Evolutionary conservation across 2,329 filamentous ascomycete genomes (phyloP).

Genomic region (Penicillium sp.): DNA sequence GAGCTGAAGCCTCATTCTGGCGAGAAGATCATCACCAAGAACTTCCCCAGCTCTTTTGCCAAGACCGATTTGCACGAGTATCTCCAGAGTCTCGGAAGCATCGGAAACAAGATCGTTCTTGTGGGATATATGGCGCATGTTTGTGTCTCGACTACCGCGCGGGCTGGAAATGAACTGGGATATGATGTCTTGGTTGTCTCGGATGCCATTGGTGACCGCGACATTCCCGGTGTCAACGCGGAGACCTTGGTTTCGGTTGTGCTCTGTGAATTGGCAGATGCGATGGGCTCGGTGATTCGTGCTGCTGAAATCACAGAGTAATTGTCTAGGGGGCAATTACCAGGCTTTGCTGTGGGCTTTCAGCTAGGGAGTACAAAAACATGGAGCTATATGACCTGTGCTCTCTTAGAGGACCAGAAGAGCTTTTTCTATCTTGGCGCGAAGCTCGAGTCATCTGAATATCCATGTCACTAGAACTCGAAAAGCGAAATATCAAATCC

Average conservation of each 20-base stretch:
- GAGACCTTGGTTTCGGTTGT: conserved; percentile 55
- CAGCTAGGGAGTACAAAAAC: not conserved
- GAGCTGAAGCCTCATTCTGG: conserved; percentile 57
- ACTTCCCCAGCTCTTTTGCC: not conserved
- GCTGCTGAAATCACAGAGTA: conserved; percentile 1
- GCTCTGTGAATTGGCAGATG: conserved; percentile 63
- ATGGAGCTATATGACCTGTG: not conserved
- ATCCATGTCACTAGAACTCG: not conserved
- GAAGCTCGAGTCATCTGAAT: not conserved
- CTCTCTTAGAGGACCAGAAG: not conserved
- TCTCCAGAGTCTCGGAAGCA: conserved; percentile 51
- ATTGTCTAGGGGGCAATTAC: not conserved
- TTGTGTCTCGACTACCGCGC: conserved; percentile 63
- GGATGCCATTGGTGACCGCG: conserved; percentile 66
- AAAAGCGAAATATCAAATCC: not conserved
- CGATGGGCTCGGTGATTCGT: not conserved
- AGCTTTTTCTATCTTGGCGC: not conserved
- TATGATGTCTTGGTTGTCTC: conserved; percentile 65
- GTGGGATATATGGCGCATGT: conserved; percentile 57
- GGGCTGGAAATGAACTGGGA: conserved; percentile 61
- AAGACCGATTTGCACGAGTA: conserved; percentile 61
- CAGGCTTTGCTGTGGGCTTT: not conserved
- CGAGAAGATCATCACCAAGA: conserved; percentile 49
- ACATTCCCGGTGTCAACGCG: conserved; percentile 62
- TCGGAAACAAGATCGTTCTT: conserved; percentile 61